Conservation (phyloP, 495 filamentous ascomycete species). For the Pyronema omphalodes region DNA sequence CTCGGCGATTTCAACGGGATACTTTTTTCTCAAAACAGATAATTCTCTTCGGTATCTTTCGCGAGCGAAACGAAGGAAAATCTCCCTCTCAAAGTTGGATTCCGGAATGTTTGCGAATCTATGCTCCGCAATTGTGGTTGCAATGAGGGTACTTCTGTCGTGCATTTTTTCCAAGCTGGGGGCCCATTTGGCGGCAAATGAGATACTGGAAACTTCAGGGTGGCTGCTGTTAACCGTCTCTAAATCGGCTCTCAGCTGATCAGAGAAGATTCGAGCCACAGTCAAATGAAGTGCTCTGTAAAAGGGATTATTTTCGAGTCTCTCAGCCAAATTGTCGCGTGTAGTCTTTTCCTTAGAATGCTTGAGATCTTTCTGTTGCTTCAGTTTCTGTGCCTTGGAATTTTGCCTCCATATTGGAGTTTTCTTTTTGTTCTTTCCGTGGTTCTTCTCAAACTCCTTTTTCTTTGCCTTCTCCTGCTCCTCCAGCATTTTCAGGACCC, state of each 20-base stretch:
- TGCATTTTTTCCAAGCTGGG: slow-evolving; percentile 30
- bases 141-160: slow-evolving; percentile 33
- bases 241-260: slow-evolving; percentile 29
- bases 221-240: slow-evolving; percentile 23
- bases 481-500: slow-evolving; percentile 1
- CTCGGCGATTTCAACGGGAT: slow-evolving; percentile 30
- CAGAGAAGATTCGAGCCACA: slow-evolving; percentile 32
- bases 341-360: slow-evolving; percentile 1
- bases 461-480: slow-evolving; percentile 9
- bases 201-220: slow-evolving; percentile 25
- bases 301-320: slow-evolving; percentile 22
- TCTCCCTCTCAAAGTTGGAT: slow-evolving; percentile 22
- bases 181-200: slow-evolving; percentile 35
- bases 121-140: slow-evolving; percentile 32
- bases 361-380: slow-evolving; percentile 18
- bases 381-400: slow-evolving; percentile 17
- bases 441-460: too few relatives aligned
- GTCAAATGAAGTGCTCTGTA: slow-evolving; percentile 29
- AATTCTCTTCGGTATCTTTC: slow-evolving; percentile 28
- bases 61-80: slow-evolving; percentile 31
- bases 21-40: slow-evolving; percentile 26
- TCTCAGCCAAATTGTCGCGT: slow-evolving; percentile 23
- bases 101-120: slow-evolving; percentile 22
- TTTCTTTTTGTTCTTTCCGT: slow-evolving; percentile 7
- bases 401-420: slow-evolving; percentile 17